phyloP scores from a whole-genome alignment of 2,329 filamentous ascomycete species.

The Alternaria viburni region DNA sequence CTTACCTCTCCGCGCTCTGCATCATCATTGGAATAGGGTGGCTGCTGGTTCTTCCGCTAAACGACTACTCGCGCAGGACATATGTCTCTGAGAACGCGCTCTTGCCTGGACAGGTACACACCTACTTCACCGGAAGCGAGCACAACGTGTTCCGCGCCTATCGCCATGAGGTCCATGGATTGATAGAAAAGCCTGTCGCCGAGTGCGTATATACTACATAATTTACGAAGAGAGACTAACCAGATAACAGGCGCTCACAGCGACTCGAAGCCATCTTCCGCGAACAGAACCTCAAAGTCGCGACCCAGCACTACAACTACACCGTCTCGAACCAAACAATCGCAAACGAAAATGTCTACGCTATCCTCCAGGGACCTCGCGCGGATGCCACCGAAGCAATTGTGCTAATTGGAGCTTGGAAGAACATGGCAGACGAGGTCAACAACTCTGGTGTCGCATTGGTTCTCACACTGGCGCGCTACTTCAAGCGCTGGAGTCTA shows the following conservation, averaged over 20 bases:
- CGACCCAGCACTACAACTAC: constrained; percentile 87
- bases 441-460: constrained; percentile 90
- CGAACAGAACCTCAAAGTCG: constrained; percentile 83
- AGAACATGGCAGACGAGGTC: constrained; percentile 75
- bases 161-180: constrained; percentile 76
- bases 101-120: constrained; percentile 93
- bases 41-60: constrained; percentile 86
- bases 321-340: constrained; percentile 75
- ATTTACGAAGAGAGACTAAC: constrained; percentile 13
- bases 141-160: constrained; percentile 94
- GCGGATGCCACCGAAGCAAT: constrained; percentile 98
- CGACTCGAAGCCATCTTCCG: constrained; percentile 77
- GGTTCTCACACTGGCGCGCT: constrained; percentile 83
- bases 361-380: constrained; percentile 88
- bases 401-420: constrained; percentile 89
- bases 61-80: constrained; percentile 88
- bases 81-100: constrained; percentile 99
- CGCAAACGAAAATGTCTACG: constrained; percentile 88
- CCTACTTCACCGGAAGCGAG: constrained; percentile 95
- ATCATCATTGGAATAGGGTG: constrained; percentile 85
- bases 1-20: constrained; percentile 85
- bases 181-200: constrained; percentile 55
- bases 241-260: constrained; percentile 63
- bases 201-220: constrained; percentile 37
- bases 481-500: constrained; percentile 96